Conservation (phyloP, 345 rosid species). For the Nephelium lappaceum region DNA sequence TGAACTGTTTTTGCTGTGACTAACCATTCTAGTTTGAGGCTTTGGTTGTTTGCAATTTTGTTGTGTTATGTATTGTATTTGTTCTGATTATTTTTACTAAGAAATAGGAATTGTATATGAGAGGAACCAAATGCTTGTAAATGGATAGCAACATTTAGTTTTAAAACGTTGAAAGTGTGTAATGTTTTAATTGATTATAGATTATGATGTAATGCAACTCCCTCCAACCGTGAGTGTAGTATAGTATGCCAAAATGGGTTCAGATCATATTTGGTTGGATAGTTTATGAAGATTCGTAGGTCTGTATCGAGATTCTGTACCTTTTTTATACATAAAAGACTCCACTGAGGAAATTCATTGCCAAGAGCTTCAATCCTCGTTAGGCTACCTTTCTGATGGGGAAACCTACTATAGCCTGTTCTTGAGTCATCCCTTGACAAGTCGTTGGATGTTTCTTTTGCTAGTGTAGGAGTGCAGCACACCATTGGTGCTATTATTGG, state of each 20-base stretch:
- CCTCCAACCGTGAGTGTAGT: neutral
- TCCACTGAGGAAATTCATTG: neutral
- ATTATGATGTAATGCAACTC: neutral
- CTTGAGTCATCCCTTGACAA: neutral
- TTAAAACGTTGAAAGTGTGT: neutral
- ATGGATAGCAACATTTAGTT: neutral
- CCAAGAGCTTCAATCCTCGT: no score
- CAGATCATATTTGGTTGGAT: neutral
- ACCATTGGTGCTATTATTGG: neutral
- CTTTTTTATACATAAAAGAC: neutral
- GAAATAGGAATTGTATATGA: neutral
- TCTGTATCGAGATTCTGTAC: neutral
- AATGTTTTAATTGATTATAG: neutral
- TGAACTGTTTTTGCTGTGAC: neutral
- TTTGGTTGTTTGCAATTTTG: neutral
- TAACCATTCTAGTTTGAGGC: neutral
- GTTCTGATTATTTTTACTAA: neutral
- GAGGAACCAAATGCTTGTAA: neutral
- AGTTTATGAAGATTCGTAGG: neutral
- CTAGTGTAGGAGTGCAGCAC: neutral
- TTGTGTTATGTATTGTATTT: neutral
- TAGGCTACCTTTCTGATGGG: neutral
- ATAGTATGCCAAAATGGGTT: neutral
- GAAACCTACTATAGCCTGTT: neutral
- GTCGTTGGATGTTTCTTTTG: neutral